Base-by-base conservation (phyloP, 1,139 yeast genomes). In the Saccharomyces uvarum region DNA sequence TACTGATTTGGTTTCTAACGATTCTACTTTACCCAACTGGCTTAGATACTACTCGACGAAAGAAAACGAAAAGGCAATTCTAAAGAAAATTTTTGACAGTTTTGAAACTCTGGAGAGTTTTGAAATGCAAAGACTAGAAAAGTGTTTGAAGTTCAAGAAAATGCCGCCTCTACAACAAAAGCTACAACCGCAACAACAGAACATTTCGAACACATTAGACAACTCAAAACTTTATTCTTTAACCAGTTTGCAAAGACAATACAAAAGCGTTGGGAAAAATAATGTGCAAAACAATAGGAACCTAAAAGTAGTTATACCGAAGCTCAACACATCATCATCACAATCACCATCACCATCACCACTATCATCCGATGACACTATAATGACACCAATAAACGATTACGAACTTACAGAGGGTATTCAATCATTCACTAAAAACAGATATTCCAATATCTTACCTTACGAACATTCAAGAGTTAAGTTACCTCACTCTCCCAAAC, bases 401-500 rank as follows among this genome's bases (percentile, higher is more conserved):
- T 81, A 80, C 59, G 73, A 75, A 55, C 73, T 84, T 50, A 81
- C 85, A 1, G 78, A 82, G 49, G 95, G 93, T 0, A 79, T 86
- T 54, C 89, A 84, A 64, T 80, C 77, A 52, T 89, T 90, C 32
- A 75, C 77, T 60, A 83, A 88, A 67, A 88, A 88, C 69, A 71
- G 96, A 56, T 88, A 88, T 72, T 83, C 86, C 59, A 90, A 88
- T 67, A 86, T 88, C 51, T 78, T 87, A 63, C 85, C 95, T n/a
- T 88, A 81, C 69, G 93, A 86, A 61, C 90, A 86, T 64, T 80
- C 93, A 11, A 74, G 96, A 56, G 96, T 89, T 16, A 79, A 77
- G 59, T 71, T 80, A 70, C 61, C 69, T 54, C 70, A 71, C 33
- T 73, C 77, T 0, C 44, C 44, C 24, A 38, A 38, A 38, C 44